phyloP scores from a whole-genome alignment of 352 stramenopile species.

The Phytophthora kernoviae region DNA sequence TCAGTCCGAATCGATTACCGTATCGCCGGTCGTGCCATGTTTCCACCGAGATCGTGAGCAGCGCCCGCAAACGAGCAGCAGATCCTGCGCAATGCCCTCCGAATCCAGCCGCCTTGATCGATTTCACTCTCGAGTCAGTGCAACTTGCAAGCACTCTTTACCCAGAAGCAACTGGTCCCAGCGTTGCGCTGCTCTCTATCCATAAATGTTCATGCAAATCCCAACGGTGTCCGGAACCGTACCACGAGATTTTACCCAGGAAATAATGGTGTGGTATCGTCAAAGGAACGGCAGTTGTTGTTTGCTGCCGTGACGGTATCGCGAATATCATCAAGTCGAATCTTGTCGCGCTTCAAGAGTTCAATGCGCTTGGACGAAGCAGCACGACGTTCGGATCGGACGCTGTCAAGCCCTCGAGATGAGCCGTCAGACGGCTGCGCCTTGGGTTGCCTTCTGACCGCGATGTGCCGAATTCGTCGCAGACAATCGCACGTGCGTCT shows the following conservation, averaged over 20 bases:
- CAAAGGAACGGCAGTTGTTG: neutral
- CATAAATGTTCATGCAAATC: constrained; percentile 19
- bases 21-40: constrained; percentile 13
- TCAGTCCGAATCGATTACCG: neutral
- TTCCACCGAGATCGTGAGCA: constrained; percentile 27
- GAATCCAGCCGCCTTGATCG: neutral
- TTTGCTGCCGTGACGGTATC: neutral
- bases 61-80: constrained; percentile 14
- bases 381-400: constrained; percentile 28
- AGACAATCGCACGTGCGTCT: constrained; percentile 17
- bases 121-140: constrained; percentile 7
- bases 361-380: constrained; percentile 22
- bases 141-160: constrained; percentile 6
- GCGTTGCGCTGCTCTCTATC: constrained; percentile 5
- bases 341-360: constrained; percentile 7
- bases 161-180: constrained; percentile 22
- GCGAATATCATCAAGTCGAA: neutral
- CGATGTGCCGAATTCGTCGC: constrained; percentile 19
- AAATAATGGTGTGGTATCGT: neutral
- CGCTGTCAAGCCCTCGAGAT: constrained; percentile 11
- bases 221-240: neutral
- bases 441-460: neutral
- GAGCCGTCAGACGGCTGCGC: constrained; percentile 11
- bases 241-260: neutral
- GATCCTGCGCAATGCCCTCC: constrained; percentile 12